Conservation (phyloP, 805 yeast species). For the Cyberlindnera bimundalis region DNA sequence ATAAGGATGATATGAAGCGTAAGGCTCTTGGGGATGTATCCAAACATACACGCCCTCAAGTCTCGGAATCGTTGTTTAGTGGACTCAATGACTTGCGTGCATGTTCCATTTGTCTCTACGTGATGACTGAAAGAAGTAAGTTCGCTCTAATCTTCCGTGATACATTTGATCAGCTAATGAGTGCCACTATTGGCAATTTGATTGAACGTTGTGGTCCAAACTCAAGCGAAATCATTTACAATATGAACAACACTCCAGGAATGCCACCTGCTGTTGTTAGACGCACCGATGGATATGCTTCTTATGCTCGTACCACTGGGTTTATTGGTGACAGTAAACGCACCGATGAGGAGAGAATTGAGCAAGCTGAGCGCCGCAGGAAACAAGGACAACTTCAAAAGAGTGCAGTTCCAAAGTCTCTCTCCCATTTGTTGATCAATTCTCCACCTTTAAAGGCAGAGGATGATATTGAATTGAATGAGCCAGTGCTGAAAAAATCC, state of each 20-base stretch:
- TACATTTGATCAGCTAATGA: constrained; percentile 63
- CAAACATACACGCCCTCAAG: constrained; percentile 57
- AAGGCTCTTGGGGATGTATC: constrained; percentile 52
- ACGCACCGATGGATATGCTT: constrained; percentile 33
- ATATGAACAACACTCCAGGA: constrained; percentile 36
- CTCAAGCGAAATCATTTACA: constrained; percentile 52
- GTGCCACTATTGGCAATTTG: constrained; percentile 59
- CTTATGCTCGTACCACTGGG: constrained; percentile 22
- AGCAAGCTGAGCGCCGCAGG: constrained; percentile 46
- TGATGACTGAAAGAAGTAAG: constrained; percentile 62
- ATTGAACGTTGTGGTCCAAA: constrained; percentile 63
- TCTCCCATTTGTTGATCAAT: constrained; percentile 46
- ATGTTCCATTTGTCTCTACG: constrained; percentile 60
- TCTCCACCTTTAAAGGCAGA: constrained; percentile 34
- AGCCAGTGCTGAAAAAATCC: constrained; percentile 15
- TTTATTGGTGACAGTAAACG: constrained; percentile 14
- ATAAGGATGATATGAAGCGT: constrained; percentile 55
- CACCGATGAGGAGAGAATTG: constrained; percentile 38
- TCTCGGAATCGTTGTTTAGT: constrained; percentile 49
- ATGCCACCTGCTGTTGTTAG: constrained; percentile 61
- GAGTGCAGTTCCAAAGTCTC: constrained; percentile 50
- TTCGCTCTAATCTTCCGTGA: constrained; percentile 62
- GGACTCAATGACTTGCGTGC: constrained; percentile 63
- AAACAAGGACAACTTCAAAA: constrained; percentile 50
- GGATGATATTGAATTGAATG: constrained; percentile 8